phyloP scores from a whole-genome alignment of 148 eudicot genomes.

The Selenicereus undatus region DNA sequence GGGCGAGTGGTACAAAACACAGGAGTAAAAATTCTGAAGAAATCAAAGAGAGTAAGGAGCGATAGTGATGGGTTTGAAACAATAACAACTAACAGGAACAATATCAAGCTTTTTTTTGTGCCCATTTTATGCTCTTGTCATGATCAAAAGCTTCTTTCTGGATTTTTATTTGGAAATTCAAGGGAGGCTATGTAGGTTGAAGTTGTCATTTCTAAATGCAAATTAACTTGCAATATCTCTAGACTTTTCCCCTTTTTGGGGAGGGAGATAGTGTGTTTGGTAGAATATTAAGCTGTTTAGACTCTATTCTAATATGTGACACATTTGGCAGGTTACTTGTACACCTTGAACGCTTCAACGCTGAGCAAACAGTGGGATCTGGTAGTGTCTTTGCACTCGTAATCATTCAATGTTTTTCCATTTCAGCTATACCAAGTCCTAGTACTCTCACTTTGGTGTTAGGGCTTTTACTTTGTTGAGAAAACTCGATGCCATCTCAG shows the following conservation, averaged over 20 bases:
- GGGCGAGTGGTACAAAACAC: neutral
- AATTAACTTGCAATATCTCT: neutral
- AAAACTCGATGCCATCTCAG: neutral
- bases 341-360: slow-evolving; percentile 89
- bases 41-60: neutral
- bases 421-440: neutral
- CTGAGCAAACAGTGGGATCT: slow-evolving; percentile 78
- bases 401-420: neutral
- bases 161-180: neutral
- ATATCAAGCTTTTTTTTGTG: neutral
- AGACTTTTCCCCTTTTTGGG: neutral
- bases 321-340: slow-evolving; percentile 65
- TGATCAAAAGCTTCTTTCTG: neutral
- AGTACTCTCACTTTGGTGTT: neutral
- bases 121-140: neutral
- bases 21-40: neutral
- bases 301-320: slow-evolving; percentile 7
- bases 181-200: neutral
- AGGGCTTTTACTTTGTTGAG: neutral
- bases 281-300: neutral
- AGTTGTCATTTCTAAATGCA: neutral
- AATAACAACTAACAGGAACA: neutral
- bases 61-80: neutral
- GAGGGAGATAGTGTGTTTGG: neutral
- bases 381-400: slow-evolving; percentile 36